These are phyloP conservation scores for Cyclanthera cordifolia DNA, from an alignment of 306 rosid species.

Conservation along the genomic window DNA sequence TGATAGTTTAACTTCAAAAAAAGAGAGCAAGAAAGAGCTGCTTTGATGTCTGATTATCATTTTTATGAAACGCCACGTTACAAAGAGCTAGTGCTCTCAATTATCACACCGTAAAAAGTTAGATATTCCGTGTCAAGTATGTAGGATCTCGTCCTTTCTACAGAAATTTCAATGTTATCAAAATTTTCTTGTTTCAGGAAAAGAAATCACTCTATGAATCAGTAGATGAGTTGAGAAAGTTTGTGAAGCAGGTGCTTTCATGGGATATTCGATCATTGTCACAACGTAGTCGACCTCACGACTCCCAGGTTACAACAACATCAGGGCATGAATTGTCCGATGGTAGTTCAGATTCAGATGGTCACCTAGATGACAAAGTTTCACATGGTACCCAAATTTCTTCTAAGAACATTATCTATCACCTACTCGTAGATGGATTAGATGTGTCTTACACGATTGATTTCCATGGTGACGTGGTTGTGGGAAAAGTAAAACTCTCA, in stretches of 20 bases:
- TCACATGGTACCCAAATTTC: conserved; percentile 12
- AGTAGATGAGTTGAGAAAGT: conserved; percentile 48
- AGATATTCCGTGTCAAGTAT: neutral
- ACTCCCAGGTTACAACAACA: conserved; percentile 17
- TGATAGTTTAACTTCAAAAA: neutral
- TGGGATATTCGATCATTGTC: conserved; percentile 85
- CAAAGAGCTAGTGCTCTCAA: neutral
- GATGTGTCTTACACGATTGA: conserved; percentile 61
- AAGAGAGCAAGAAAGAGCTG: neutral
- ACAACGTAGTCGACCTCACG: conserved; percentile 61
- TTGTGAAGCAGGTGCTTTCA: conserved; percentile 77
- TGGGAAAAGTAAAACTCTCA: conserved; percentile 34
- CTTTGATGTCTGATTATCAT: neutral
- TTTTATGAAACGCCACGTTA: neutral
- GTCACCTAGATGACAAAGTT: conserved; percentile 27
- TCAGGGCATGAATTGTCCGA: conserved; percentile 16
- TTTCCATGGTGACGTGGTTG: conserved; percentile 40
- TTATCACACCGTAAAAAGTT: neutral
- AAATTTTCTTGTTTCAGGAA: conserved; percentile 28
- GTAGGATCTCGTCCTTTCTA: neutral
- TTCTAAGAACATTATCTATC: conserved; percentile 39
- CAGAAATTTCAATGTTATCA: neutral
- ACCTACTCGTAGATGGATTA: conserved; percentile 63
- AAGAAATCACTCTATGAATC: conserved; percentile 65
- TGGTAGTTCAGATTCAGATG: conserved; percentile 35